phyloP scores from a whole-genome alignment of 2,329 filamentous ascomycete genomes.

The Colletotrichum limetticola region DNA sequence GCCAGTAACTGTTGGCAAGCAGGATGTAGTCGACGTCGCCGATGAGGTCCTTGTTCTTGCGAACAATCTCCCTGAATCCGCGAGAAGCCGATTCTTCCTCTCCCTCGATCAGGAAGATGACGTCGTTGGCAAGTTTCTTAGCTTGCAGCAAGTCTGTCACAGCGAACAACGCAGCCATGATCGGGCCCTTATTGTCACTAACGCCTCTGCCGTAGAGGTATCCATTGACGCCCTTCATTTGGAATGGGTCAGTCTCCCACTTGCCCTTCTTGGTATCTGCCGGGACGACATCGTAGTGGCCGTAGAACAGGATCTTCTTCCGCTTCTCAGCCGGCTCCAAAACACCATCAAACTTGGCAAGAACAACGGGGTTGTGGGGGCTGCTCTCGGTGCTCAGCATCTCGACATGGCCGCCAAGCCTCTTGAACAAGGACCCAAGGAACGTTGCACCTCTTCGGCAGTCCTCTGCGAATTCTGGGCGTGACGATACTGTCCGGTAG shows the following conservation, averaged over 20 bases:
- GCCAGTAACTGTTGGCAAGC: slow-evolving; percentile 97
- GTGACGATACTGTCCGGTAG: slow-evolving; percentile 90
- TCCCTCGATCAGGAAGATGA: slow-evolving; percentile 94
- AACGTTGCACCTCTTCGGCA: slow-evolving; percentile 94
- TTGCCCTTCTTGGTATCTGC: slow-evolving; percentile 85
- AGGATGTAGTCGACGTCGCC: slow-evolving; percentile 94
- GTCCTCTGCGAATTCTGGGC: slow-evolving; percentile 87
- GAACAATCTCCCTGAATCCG: slow-evolving; percentile 87
- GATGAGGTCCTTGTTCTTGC: slow-evolving; percentile 83
- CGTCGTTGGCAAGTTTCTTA: slow-evolving; percentile 86
- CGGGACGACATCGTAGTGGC: slow-evolving; percentile 96
- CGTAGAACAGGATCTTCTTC: slow-evolving; percentile 95
- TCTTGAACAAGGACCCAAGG: slow-evolving; percentile 89
- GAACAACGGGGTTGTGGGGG: slow-evolving; percentile 88
- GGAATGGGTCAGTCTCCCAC: slow-evolving; percentile 90
- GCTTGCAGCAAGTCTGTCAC: slow-evolving; percentile 88
- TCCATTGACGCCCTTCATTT: slow-evolving; percentile 88
- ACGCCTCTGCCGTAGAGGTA: slow-evolving; percentile 97
- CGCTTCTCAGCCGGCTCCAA: slow-evolving; percentile 71
- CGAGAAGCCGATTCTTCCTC: slow-evolving; percentile 96
- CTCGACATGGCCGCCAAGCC: slow-evolving; percentile 88
- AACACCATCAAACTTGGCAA: slow-evolving; percentile 86
- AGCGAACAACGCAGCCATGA: slow-evolving; percentile 92
- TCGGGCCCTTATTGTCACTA: slow-evolving; percentile 96
- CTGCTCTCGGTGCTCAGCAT: slow-evolving; percentile 85